A percentile compares a stretch with the other conserved stretches of the same genome.
Conservation (phyloP, 495 filamentous ascomycete species). For the Halenospora varia region DNA sequence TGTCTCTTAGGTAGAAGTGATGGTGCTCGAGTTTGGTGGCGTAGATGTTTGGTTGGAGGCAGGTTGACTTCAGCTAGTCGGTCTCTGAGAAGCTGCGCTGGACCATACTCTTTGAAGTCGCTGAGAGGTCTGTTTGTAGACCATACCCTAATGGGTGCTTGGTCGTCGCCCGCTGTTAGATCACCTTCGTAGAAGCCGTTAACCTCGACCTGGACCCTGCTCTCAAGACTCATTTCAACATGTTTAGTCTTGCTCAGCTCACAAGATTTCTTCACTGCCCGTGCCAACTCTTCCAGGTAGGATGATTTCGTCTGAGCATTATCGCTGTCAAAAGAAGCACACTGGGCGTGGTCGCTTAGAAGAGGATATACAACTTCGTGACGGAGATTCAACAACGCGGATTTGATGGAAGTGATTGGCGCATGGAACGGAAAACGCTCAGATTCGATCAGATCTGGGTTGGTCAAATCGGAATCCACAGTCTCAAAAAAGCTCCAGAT, state of each 20-base stretch:
- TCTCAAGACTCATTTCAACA: constrained; percentile 39
- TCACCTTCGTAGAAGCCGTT: constrained; percentile 56
- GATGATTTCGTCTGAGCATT: constrained; percentile 43
- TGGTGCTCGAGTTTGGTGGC: constrained; percentile 33
- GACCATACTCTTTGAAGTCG: constrained; percentile 25
- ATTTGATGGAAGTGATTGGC: constrained; percentile 60
- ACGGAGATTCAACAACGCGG: constrained; percentile 49
- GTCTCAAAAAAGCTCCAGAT: constrained; percentile 68
- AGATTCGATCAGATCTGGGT: constrained; percentile 24
- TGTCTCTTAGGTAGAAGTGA: constrained; percentile 32
- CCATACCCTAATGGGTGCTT: constrained; percentile 20
- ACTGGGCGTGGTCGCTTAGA: constrained; percentile 53
- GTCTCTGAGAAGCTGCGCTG: constrained; percentile 20
- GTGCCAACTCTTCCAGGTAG: constrained; percentile 47
- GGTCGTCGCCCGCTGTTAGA: constrained; percentile 31
- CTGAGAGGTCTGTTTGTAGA: constrained; percentile 14
- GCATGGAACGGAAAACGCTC: constrained; percentile 34
- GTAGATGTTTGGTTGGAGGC: constrained; percentile 27
- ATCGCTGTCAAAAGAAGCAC: constrained; percentile 54
- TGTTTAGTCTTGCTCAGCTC: constrained; percentile 34
- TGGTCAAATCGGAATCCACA: constrained; percentile 52
- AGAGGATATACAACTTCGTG: constrained; percentile 54
- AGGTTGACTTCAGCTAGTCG: constrained; percentile 28
- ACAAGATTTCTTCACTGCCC: constrained; percentile 40
- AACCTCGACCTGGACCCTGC: constrained; percentile 53